Percentiles rank a stretch among this genome's conserved stretches.
These are phyloP conservation scores for Cladosporium velox DNA, from an alignment of 2,329 filamentous ascomycete genomes.

Conservation along the genomic window DNA sequence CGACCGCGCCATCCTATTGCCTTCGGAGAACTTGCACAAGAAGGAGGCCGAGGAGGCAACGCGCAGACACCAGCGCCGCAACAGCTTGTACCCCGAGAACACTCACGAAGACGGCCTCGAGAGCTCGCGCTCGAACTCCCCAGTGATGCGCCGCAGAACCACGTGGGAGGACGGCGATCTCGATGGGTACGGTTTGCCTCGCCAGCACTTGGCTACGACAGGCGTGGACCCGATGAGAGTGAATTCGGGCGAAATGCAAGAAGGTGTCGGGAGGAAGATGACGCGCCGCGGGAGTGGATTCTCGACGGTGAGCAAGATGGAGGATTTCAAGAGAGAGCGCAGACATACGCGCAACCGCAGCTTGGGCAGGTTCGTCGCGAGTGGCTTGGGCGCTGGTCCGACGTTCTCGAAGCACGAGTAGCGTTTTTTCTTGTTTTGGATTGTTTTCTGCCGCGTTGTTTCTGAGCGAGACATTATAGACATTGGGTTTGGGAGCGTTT, in stretches of 20 bases:
- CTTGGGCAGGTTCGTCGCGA: conserved; percentile 30
- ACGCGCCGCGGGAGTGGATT: conserved; percentile 21
- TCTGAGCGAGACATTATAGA: background rate
- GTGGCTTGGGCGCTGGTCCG: conserved; percentile 34
- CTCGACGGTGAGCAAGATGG: conserved; percentile 21
- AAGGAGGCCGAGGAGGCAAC: conserved; percentile 53
- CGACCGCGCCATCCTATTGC: conserved; percentile 69
- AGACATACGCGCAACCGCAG: conserved; percentile 28
- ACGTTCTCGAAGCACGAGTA: conserved; percentile 33
- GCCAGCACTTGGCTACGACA: conserved; percentile 26
- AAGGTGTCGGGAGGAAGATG: conserved; percentile 22
- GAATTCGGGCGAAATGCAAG: conserved; percentile 23
- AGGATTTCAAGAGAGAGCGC: conserved; percentile 16
- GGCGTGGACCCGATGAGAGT: conserved; percentile 11
- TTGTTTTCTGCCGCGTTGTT: background rate
- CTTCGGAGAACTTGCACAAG: conserved; percentile 63
- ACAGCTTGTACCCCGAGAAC: conserved; percentile 31
- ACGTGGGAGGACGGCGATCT: conserved; percentile 33
- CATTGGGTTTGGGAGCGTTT: background rate
- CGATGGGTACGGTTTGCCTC: conserved; percentile 32
- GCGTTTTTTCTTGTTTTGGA: background rate
- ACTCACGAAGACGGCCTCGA: conserved; percentile 13
- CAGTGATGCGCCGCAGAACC: conserved; percentile 16
- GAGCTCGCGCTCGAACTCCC: background rate
- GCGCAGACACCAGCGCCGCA: conserved; percentile 37